Percentiles rank a stretch among this genome's conserved stretches.
phyloP scores from a whole-genome alignment of 371 early-diverging fungal species.

The Mortierella sp. region DNA sequence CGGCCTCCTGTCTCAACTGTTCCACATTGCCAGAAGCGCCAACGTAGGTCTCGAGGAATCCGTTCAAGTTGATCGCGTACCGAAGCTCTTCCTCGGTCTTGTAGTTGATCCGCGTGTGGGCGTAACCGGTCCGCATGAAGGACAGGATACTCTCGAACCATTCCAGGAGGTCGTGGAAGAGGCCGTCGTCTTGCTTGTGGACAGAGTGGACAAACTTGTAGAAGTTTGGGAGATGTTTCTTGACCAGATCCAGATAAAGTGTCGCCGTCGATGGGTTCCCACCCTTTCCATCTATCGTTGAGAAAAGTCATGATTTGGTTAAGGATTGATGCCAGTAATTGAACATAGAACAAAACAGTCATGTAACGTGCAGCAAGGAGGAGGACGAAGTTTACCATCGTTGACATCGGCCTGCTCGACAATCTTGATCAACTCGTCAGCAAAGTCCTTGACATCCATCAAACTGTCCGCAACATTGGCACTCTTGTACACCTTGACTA shows the following conservation, averaged over 20 bases:
- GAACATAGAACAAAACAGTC: not conserved
- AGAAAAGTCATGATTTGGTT: constrained; percentile 1
- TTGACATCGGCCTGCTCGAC: constrained; percentile 62
- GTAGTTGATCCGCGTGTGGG: constrained; percentile 19
- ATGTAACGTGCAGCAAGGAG: not conserved
- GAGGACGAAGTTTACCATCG: constrained; percentile 29
- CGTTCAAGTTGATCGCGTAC: constrained; percentile 30
- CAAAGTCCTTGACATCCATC: constrained; percentile 68
- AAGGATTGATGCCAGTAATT: not conserved
- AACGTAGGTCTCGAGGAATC: constrained; percentile 15
- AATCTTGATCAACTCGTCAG: constrained; percentile 70
- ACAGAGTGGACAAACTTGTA: constrained; percentile 75
- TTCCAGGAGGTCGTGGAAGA: constrained; percentile 59
- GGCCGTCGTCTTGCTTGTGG: constrained; percentile 65
- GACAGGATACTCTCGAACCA: constrained; percentile 60
- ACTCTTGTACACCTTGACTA: constrained; percentile 75
- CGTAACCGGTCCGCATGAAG: constrained; percentile 54
- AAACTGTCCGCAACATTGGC: constrained; percentile 76
- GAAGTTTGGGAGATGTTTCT: constrained; percentile 68
- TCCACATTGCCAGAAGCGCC: not conserved
- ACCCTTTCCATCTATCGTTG: constrained; percentile 16
- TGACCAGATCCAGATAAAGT: constrained; percentile 61
- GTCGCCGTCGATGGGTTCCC: constrained; percentile 42
- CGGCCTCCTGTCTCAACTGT: constrained; percentile 35
- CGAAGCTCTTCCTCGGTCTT: constrained; percentile 40